phyloP scores from a whole-genome alignment of 371 early-diverging fungal genomes.

The Mucor lusitanicus region DNA sequence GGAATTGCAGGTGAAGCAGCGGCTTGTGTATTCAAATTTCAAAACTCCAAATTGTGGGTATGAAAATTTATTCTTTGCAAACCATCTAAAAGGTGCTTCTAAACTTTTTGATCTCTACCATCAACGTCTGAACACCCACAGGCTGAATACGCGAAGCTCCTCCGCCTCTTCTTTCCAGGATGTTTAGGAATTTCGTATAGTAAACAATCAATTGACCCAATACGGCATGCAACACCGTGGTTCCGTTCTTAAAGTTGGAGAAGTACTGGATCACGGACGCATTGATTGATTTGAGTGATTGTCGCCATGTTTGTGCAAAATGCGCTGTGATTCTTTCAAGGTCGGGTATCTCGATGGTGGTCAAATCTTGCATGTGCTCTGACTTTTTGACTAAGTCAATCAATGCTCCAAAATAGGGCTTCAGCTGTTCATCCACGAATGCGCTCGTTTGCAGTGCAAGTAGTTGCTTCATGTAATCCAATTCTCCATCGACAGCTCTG shows the following conservation, averaged over 20 bases:
- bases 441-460: constrained; percentile 71
- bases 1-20: neutral
- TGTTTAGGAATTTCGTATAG: constrained; percentile 81
- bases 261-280: constrained; percentile 85
- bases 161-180: constrained; percentile 69
- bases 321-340: constrained; percentile 69
- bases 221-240: constrained; percentile 82
- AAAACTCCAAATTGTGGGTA: constrained; percentile 6
- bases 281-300: constrained; percentile 73
- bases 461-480: constrained; percentile 70
- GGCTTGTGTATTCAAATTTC: neutral
- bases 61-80: neutral
- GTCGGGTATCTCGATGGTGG: constrained; percentile 20
- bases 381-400: constrained; percentile 73
- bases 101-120: constrained; percentile 91
- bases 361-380: constrained; percentile 44
- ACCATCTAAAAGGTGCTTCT: constrained; percentile 65
- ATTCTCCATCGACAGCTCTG: constrained; percentile 69
- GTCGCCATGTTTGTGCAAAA: constrained; percentile 84
- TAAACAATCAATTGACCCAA: constrained; percentile 84
- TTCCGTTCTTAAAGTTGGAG: constrained; percentile 91
- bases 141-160: constrained; percentile 66
- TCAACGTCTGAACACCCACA: constrained; percentile 86
- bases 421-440: constrained; percentile 87
- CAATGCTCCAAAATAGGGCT: constrained; percentile 76